A percentile compares a stretch with the other conserved stretches of the same genome.
These are phyloP conservation scores for Psilocybe tampanensis DNA, from an alignment of 768 basidiomycete species.

Conservation along the genomic window DNA sequence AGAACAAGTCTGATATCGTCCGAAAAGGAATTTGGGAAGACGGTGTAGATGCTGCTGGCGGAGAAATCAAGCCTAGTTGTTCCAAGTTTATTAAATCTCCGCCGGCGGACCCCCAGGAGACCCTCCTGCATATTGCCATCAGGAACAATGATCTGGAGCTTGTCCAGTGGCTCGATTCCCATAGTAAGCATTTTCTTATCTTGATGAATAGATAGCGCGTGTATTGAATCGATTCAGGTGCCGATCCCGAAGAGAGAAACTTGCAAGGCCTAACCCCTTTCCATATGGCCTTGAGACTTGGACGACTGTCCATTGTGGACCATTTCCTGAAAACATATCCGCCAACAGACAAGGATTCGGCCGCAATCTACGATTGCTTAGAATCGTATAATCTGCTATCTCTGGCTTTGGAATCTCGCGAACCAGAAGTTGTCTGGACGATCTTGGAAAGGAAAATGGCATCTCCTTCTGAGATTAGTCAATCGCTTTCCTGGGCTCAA, in stretches of 20 bases:
- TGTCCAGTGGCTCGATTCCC: conserved; percentile 70
- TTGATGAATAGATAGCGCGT: conserved; percentile 19
- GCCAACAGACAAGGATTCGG: conserved; percentile 53
- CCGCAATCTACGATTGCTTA: conserved; percentile 48
- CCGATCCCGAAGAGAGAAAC: conserved; percentile 73
- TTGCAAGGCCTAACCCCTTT: conserved; percentile 60
- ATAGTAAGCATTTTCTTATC: conserved; percentile 51
- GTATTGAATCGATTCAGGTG: conserved; percentile 46
- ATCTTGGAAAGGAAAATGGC: conserved; percentile 63
- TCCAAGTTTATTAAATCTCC: conserved; percentile 47
- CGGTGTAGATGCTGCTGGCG: conserved; percentile 69
- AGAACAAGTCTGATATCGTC: conserved; percentile 52
- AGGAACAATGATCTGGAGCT: conserved; percentile 56
- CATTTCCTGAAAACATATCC: conserved; percentile 66
- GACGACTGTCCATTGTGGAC: conserved; percentile 52
- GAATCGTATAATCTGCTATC: conserved; percentile 44
- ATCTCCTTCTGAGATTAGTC: conserved; percentile 46
- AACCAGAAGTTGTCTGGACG: conserved; percentile 67
- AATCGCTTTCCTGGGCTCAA: conserved; percentile 52
- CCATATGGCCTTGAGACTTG: conserved; percentile 61
- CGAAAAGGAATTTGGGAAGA: conserved; percentile 72
- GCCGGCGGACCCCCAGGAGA: conserved; percentile 63
- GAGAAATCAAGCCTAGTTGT: conserved; percentile 62
- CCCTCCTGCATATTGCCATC: conserved; percentile 70
- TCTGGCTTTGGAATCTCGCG: conserved; percentile 59